Evolutionary conservation across 2,329 filamentous ascomycete genomes (phyloP).

Genomic region (Mollisiaceae sp.): DNA sequence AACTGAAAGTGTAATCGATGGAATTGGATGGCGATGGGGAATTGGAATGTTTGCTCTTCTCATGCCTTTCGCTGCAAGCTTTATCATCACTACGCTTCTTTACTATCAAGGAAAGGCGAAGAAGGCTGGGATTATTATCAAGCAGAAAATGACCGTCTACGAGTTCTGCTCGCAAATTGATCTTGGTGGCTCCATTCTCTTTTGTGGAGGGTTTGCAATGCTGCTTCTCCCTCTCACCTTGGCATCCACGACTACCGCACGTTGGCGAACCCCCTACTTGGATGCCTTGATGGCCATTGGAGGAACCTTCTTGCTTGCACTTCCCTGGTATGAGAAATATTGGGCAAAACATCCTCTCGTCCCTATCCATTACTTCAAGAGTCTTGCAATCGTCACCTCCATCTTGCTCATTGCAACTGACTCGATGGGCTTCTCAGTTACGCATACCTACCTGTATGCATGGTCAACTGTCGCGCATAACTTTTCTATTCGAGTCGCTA

Average conservation of each 20-base stretch:
- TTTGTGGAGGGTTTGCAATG: slow-evolving; percentile 54
- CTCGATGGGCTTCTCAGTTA: slow-evolving; percentile 49
- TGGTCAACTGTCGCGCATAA: slow-evolving; percentile 52
- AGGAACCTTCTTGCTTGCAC: slow-evolving; percentile 45
- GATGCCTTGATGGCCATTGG: slow-evolving; percentile 52
- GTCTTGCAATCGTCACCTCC: slow-evolving; percentile 49
- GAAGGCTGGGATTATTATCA: slow-evolving; percentile 49
- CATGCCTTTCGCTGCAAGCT: slow-evolving; percentile 56
- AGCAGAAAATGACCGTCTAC: slow-evolving; percentile 32
- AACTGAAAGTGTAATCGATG: slow-evolving; percentile 48
- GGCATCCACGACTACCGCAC: slow-evolving; percentile 43
- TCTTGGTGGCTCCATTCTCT: slow-evolving; percentile 51
- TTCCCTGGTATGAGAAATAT: slow-evolving; percentile 55
- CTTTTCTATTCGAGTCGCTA: slow-evolving; percentile 48
- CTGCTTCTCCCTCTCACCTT: slow-evolving; percentile 55
- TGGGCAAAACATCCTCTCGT: slow-evolving; percentile 52
- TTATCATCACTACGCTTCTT: slow-evolving; percentile 54
- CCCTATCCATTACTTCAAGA: slow-evolving; percentile 52
- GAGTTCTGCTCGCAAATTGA: slow-evolving; percentile 48
- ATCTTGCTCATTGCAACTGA: slow-evolving; percentile 49
- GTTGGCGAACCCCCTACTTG: slow-evolving; percentile 51
- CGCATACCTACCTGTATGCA: slow-evolving; percentile 54
- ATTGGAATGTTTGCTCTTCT: slow-evolving; percentile 62
- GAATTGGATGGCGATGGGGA: slow-evolving; percentile 60
- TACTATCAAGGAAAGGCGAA: slow-evolving; percentile 56